A percentile compares a stretch with the other conserved stretches of the same genome.
These are phyloP conservation scores for Suillus plorans DNA, from an alignment of 768 basidiomycete genomes.

Conservation along the genomic window DNA sequence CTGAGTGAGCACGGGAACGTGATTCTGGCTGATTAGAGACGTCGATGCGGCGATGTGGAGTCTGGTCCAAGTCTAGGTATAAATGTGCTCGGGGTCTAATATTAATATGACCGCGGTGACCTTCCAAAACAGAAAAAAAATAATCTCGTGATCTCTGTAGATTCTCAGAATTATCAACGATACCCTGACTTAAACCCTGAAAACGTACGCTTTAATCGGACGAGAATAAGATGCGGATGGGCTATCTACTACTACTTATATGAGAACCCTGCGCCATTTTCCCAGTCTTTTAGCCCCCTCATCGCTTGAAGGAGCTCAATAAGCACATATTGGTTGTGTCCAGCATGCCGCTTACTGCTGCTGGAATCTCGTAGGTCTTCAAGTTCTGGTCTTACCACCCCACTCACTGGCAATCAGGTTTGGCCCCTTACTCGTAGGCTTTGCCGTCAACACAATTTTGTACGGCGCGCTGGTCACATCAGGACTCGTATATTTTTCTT, in stretches of 20 bases:
- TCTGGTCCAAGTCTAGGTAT: neutral
- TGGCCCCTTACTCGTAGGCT: conserved; percentile 37
- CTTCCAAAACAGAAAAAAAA: conserved; percentile 8
- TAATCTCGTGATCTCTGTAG: conserved; percentile 14
- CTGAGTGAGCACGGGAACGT: too few species aligned
- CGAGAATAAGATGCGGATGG: conserved; percentile 15
- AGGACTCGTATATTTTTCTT: conserved; percentile 30
- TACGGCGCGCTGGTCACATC: conserved; percentile 37
- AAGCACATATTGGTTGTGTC: conserved; percentile 10
- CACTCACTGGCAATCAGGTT: conserved; percentile 19
- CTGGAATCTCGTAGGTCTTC: conserved; percentile 23
- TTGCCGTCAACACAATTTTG: conserved; percentile 34
- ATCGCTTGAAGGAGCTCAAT: conserved; percentile 8
- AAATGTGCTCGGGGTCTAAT: neutral
- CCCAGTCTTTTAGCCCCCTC: conserved; percentile 11
- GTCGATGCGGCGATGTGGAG: neutral
- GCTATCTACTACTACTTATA: neutral
- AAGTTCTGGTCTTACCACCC: neutral
- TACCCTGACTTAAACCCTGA: conserved; percentile 21
- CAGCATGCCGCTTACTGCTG: conserved; percentile 17
- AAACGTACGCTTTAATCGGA: conserved; percentile 19
- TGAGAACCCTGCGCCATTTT: conserved; percentile 5
- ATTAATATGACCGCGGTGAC: neutral
- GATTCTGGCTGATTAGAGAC: too few species aligned
- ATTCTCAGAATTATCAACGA: neutral